Evolutionary conservation across 345 rosid genomes (phyloP), one percentile per base, ranked within the genome.

Genomic region (Acer saccharum): DNA sequence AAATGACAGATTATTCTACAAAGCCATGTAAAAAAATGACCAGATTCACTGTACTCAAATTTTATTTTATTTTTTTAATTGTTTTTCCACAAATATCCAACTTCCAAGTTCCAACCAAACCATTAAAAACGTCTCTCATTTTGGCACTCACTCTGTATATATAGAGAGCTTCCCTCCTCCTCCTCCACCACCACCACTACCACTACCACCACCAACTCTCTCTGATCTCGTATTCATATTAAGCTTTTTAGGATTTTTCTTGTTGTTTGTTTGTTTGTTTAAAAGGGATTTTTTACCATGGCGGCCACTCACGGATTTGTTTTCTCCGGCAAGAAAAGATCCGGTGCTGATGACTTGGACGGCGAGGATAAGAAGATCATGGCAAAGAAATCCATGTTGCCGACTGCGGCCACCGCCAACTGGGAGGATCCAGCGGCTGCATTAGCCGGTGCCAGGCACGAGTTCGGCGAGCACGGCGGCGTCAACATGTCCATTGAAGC

Each of bases 401-500:
- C 86, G 3, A 43, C 82, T 21, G 74, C 72, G 25, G 50, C 50
- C 9, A 32, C 78, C 41, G 21, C 77, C 13, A 14, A 64, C 10
- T 85, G 88, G 82, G 90, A 79, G 1, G 97, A 94, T 76, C 99
- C 99, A 4, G 93, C 88, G 2, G 93, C 92, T 1, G 94, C 95
- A 21, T 76, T 96, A 74, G 98, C 98, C 39, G 76, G 83, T 62
- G 83, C 87, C 14, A 89, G 99, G 55, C 98, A 96, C 79, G 98
- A 91, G 80, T 96, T 96, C 68, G 99, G 98, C 6, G 98, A 96
- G 78, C 98, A 96, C 66, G 99, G 99, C 62, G 99, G 98, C 35
- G 99, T 91, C 46, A 96, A 96, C 85, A 96, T 94, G 98, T 96
- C 99, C 0, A 96, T 92, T 69, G 99, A 96, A 82, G 98, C 98